Evolutionary conservation across 805 yeast genomes (phyloP).

Genomic region (Starmerella apis): DNA sequence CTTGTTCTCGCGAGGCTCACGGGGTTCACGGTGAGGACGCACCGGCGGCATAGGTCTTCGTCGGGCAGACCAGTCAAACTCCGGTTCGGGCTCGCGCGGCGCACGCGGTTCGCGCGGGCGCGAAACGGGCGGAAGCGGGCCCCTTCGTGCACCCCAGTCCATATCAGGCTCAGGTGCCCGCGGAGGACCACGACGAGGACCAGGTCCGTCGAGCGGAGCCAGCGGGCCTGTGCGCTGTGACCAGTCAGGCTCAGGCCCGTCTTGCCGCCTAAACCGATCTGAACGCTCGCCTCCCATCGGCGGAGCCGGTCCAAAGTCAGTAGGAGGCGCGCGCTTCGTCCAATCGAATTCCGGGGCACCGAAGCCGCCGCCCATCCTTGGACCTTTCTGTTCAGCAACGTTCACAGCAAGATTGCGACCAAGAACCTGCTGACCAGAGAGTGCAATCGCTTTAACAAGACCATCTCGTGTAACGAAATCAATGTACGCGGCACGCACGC

Average conservation of each 20-base stretch:
- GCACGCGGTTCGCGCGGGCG: conserved; percentile 29
- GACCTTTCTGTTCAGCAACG: conserved; percentile 61
- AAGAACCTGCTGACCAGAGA: conserved; percentile 59
- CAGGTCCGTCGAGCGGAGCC: conserved; percentile 14
- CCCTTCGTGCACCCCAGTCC: too few species aligned
- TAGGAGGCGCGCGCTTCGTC: conserved; percentile 22
- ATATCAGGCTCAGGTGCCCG: too few species aligned
- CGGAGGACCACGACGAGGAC: conserved; percentile 32
- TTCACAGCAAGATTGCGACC: conserved; percentile 60
- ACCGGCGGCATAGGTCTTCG: conserved; percentile 15
- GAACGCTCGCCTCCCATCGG: conserved; percentile 34
- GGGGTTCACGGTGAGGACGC: background rate
- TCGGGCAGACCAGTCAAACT: conserved; percentile 38
- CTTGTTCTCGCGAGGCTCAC: conserved; percentile 4
- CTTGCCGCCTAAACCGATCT: conserved; percentile 30
- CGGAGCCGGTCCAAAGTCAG: conserved; percentile 32
- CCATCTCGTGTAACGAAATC: conserved; percentile 77
- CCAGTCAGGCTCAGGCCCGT: conserved; percentile 23
- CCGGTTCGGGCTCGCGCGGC: conserved; percentile 33
- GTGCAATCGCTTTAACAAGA: conserved; percentile 60
- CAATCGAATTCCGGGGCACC: conserved; percentile 24
- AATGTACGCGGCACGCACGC: conserved; percentile 75
- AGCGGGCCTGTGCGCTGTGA: conserved; percentile 20
- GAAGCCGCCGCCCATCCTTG: conserved; percentile 36
- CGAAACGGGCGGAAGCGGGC: conserved; percentile 31